phyloP scores from a whole-genome alignment of 192 early-diverging fungal genomes.

The Coemansia sp. region DNA sequence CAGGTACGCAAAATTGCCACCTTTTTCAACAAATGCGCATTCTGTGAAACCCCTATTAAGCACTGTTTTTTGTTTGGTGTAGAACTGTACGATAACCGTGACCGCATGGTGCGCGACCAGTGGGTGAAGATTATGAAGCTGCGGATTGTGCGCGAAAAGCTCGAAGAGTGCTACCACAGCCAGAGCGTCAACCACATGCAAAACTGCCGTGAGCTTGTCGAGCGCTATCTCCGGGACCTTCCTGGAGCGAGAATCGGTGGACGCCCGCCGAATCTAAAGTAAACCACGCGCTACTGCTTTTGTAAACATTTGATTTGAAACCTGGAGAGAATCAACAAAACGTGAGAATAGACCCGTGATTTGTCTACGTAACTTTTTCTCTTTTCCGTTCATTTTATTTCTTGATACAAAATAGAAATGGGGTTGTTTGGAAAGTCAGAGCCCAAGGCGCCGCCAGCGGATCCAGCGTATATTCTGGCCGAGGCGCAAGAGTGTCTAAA shows the following conservation, averaged over 20 bases:
- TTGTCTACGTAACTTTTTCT: background rate
- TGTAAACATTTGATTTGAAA: background rate
- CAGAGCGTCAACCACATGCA: constrained; percentile 94
- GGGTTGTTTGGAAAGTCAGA: constrained; percentile 39
- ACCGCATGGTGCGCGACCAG: constrained; percentile 79
- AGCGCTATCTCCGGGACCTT: constrained; percentile 72
- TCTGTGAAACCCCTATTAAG: background rate
- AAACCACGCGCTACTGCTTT: background rate
- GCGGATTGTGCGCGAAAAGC: constrained; percentile 77
- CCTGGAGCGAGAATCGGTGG: constrained; percentile 48
- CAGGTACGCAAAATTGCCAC: constrained; percentile 28
- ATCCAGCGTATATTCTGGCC: constrained; percentile 42
- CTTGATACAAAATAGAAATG: constrained; percentile 1
- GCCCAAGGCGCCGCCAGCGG: constrained; percentile 38
- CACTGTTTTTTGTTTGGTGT: constrained; percentile 3
- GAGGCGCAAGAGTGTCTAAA: constrained; percentile 53
- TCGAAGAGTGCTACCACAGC: constrained; percentile 86
- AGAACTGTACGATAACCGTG: constrained; percentile 59
- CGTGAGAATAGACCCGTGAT: background rate
- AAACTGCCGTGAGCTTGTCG: constrained; percentile 82
- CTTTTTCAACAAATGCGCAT: too few species aligned
- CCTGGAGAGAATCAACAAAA: background rate
- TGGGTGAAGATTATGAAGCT: constrained; percentile 92
- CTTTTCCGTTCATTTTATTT: constrained; percentile 11
- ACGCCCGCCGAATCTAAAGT: constrained; percentile 39